These are phyloP conservation scores for Acacia acuminata DNA, from an alignment of 306 rosid genomes.

Conservation along the genomic window DNA sequence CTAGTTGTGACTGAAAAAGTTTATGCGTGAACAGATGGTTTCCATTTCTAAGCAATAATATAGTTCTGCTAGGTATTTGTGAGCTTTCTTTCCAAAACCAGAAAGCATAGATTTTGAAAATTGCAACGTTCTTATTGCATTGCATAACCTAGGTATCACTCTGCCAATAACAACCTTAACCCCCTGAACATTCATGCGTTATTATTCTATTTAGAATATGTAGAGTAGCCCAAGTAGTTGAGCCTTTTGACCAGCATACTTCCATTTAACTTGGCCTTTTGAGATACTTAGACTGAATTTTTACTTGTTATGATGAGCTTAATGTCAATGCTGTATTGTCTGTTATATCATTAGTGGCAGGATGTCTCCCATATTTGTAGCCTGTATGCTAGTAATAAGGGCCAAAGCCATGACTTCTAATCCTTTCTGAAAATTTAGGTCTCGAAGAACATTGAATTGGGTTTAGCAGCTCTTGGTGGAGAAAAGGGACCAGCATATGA, in stretches of 20 bases:
- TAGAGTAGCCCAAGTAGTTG: background rate
- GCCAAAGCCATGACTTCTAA: slow-evolving; percentile 16
- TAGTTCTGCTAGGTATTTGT: background rate
- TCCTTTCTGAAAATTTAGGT: slow-evolving; percentile 52
- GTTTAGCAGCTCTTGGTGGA: slow-evolving; percentile 82
- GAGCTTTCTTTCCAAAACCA: background rate
- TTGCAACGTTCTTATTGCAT: background rate
- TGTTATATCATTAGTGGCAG: slow-evolving; percentile 18
- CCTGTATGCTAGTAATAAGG: background rate
- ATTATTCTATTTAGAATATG: background rate
- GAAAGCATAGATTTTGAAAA: slow-evolving; percentile 4
- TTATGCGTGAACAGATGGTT: background rate
- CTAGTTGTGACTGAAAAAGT: background rate
- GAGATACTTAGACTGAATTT: background rate
- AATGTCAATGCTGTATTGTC: background rate
- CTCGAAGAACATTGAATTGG: slow-evolving; percentile 82
- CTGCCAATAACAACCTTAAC: background rate
- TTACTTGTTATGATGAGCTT: background rate
- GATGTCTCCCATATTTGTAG: slow-evolving; percentile 7
- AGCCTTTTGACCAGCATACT: background rate
- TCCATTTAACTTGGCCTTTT: background rate
- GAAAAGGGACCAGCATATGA: slow-evolving; percentile 93
- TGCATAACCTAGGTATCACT: background rate
- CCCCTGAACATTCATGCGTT: background rate
- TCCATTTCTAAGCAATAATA: background rate